Conservation (phyloP, 192 early-diverging fungal genomes). For the Gryganskiella cystojenkinii region DNA sequence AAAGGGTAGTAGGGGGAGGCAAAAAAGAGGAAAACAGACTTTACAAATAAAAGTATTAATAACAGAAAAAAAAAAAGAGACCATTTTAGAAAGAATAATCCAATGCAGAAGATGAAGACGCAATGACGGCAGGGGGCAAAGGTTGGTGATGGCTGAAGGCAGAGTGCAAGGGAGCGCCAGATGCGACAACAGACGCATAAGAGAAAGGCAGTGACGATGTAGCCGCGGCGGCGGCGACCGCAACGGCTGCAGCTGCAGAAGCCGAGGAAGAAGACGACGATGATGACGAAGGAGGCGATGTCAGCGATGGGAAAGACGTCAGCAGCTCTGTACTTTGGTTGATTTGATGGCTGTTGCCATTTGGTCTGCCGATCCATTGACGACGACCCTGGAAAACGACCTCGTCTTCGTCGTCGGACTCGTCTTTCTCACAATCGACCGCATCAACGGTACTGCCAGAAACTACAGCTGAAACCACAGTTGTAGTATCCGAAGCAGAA, state of each 20-base stretch:
- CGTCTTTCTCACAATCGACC: no score
- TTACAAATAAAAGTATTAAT: conserved; percentile 3
- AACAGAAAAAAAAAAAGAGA: conserved; percentile 9
- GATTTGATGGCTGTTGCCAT: no score
- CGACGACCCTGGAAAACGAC: no score
- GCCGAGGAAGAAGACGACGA: conserved; percentile 17
- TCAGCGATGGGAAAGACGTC: conserved; percentile 6
- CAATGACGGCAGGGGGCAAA: conserved; percentile 6
- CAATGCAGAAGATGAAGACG: not conserved
- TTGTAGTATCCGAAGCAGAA: not conserved
- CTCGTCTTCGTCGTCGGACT: no score
- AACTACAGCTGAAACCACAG: not conserved
- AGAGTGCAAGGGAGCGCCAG: conserved; percentile 6
- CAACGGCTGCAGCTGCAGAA: conserved; percentile 6
- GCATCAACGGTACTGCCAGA: not conserved
- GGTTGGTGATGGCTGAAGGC: no score
- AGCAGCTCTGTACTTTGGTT: no score
- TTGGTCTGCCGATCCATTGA: no score
- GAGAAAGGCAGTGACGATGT: conserved; percentile 22
- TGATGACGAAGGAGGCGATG: conserved; percentile 4
- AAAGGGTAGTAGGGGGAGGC: no score
- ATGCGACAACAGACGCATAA: not conserved
- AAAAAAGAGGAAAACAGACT: no score
- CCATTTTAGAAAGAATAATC: conserved; percentile 12
- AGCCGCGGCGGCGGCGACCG: conserved; percentile 6